Conservation (phyloP, 2,329 filamentous ascomycete genomes). For the Trichophaea hybrida region DNA sequence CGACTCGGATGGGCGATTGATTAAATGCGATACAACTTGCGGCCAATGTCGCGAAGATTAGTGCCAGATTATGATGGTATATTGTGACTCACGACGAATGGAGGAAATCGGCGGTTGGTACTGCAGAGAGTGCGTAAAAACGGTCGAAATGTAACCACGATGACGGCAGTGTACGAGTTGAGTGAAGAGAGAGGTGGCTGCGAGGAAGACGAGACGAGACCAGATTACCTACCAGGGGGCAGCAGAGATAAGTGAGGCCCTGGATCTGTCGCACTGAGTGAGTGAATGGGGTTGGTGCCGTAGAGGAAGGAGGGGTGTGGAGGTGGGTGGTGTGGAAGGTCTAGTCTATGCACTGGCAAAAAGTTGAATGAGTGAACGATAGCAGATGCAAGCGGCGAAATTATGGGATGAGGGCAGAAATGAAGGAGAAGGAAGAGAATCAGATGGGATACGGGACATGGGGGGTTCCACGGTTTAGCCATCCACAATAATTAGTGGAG, state of each 20-base stretch:
- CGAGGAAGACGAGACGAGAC: not conserved
- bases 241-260: not conserved
- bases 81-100: not conserved
- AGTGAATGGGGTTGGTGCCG: not conserved
- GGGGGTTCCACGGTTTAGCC: not conserved
- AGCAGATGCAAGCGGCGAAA: not conserved
- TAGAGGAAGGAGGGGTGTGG: not conserved
- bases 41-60: not conserved
- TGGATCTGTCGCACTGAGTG: not conserved
- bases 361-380: not conserved
- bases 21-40: not conserved
- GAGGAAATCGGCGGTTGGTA: not conserved
- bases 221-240: not conserved
- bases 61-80: not conserved
- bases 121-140: not conserved
- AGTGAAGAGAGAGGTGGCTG: not conserved
- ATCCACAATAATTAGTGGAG: not conserved
- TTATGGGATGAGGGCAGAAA: not conserved
- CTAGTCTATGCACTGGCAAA: not conserved
- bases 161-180: not conserved
- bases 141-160: constrained; percentile 1
- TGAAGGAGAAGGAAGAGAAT: not conserved
- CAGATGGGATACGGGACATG: not conserved
- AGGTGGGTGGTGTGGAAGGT: not conserved
- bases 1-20: not conserved